Base-by-base conservation (phyloP, 2,329 filamentous ascomycete species). In the Claviceps quebecensis region DNA sequence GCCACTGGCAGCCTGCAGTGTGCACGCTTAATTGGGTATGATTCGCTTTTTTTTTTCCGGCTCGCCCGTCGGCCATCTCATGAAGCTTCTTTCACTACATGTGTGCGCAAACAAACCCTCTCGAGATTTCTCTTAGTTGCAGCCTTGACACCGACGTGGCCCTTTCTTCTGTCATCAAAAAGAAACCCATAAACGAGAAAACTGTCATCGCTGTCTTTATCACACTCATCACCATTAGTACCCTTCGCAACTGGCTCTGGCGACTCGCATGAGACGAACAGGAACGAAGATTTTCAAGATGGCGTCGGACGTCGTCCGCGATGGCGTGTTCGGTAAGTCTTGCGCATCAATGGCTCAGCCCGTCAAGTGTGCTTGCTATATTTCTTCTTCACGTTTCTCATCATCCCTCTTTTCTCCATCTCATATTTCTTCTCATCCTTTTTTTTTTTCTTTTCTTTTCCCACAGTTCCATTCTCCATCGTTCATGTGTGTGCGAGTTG, bases 311-410 rank as follows among this genome's bases (percentile, higher is more conserved):
- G 67, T 69, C 57, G 67, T 76, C 59, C 66, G 76, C 51, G 77
- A 81, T 59, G 77, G 77, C 65, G 71, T 79, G 58, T 78, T 80
- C 60, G 76, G 77, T 80, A 71, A 53, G 69, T 65, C 37, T 36
- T 36, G 41, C 41, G 5, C 41, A 14, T 44, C 13, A 1, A 34
- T 34, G 29, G 9, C 9, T 34, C 29, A 34, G 16, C 17, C 7
- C 7, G 7, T 17, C 39, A 40, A 9, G 39, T 40, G 39, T 19
- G 3, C 6, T 40, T 40, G 29, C 29, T 11, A 2, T 11, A 34
- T 11, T 11, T 34, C 9, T 11, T 11, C 9, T 34, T 34, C 29
- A 34, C 29, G 29, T 34, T 34, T 34, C 29, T 4, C 29, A 34
- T 34, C 29, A 34, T 4, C 1, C 9, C 29, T 11, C 29, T 11